A percentile compares a stretch with the other conserved stretches of the same genome.
phyloP scores from a whole-genome alignment of 352 stramenopile genomes.

The Globisporangium recalcitrans region DNA sequence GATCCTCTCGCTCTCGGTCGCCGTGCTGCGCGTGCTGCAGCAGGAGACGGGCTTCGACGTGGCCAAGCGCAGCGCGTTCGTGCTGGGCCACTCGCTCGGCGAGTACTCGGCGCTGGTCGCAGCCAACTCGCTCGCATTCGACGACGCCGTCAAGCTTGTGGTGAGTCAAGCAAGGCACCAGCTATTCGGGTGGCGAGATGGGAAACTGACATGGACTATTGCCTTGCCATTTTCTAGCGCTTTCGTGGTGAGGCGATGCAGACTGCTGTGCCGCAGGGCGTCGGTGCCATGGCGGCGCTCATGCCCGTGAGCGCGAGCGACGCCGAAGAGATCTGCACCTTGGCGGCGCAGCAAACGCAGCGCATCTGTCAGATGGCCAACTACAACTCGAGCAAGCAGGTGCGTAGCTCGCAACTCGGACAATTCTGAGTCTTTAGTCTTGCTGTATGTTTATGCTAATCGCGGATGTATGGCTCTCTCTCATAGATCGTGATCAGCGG shows the following conservation, averaged over 20 bases:
- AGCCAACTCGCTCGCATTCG: conserved; percentile 53
- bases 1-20: conserved; percentile 74
- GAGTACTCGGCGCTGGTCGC: conserved; percentile 85
- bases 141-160: conserved; percentile 61
- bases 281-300: conserved; percentile 73
- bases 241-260: conserved; percentile 71
- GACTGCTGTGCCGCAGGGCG: conserved; percentile 38
- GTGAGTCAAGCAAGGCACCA: conserved; percentile 14
- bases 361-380: conserved; percentile 79
- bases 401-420: not conserved
- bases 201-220: conserved; percentile 1
- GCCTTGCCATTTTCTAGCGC: conserved; percentile 24
- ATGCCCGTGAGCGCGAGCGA: conserved; percentile 51
- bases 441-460: too few relatives aligned
- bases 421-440: not conserved
- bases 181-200: not conserved
- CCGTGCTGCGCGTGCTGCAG: conserved; percentile 67
- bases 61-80: conserved; percentile 26
- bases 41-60: conserved; percentile 47
- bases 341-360: conserved; percentile 27
- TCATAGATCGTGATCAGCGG: conserved; percentile 75
- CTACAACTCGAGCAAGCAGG: conserved; percentile 87
- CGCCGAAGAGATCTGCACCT: conserved; percentile 49
- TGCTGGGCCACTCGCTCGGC: conserved; percentile 78
- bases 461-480: too few relatives aligned